Base-by-base conservation (phyloP, 2,329 filamentous ascomycete genomes). In the Neofusicoccum cordaticola region DNA sequence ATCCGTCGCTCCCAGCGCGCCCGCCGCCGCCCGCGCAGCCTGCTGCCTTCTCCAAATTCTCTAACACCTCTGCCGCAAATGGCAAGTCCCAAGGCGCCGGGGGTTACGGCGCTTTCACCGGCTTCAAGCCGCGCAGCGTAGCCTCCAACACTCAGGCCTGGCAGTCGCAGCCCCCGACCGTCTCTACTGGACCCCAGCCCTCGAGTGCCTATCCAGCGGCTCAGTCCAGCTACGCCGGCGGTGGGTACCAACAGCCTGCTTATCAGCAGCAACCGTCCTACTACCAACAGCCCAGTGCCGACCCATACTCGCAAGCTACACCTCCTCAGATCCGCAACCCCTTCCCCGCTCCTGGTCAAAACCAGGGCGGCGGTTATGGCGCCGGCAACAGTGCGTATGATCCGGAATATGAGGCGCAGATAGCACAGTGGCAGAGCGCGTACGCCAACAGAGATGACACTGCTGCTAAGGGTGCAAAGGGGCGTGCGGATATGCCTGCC, bases 381-480 rank as follows among this genome's bases (percentile, higher is more conserved):
- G 71, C 67, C 67, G 65, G 75, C 71, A 66, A 78, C 75, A 73
- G 73, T 35, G 78, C 76, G 37, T 77, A 85, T 60, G 87, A 97
- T 71, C 87, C 92, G 2, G 92, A 97, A 70, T 90, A 92, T 81
- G 92, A 95, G 65, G 92, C 92, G 35, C 92, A 96, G 77, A 93
- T 97, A 67, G 93, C 93, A 56, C 91, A 96, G 77, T 97, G 94
- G 92, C 93, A 96, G 78, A 94, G 90, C 77, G 92, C 93, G 31
- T 97, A 97, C 77, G 86, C 88, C 68, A 84, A 83, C 57, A 88
- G 85, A 70, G 88, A 90, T 57, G 81, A 83, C n/a, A 73, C 73
- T 61, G 70, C 67, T 48, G 76, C 73, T 53, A 81, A 80, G 67
- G 75, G 76, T 11, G 75, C 80, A 1, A 80, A 81, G 3, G 56